Conservation (phyloP, 306 rosid genomes). For the Glycine latifolia region DNA sequence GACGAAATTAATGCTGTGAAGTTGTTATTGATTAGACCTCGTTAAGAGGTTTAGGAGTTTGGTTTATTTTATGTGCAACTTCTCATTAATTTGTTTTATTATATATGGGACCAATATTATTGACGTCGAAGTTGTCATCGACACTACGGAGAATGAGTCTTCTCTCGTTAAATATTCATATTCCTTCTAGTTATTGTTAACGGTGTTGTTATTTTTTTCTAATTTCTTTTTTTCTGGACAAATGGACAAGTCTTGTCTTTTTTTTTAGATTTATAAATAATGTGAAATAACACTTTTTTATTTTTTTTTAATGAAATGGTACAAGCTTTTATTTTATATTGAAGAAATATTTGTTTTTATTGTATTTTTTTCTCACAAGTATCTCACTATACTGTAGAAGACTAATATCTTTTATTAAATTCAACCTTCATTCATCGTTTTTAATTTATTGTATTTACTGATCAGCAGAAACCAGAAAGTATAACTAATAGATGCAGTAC, state of each 20-base stretch:
- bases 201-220: not conserved
- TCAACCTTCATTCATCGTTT: too few relatives aligned
- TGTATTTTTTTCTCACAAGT: not conserved
- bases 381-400: too few relatives aligned
- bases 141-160: constrained; percentile 43
- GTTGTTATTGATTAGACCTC: constrained; percentile 18
- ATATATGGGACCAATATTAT: not conserved
- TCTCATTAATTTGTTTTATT: not conserved
- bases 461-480: not conserved
- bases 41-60: constrained; percentile 13
- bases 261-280: not conserved
- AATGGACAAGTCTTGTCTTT: constrained; percentile 34
- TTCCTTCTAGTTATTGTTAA: constrained; percentile 20
- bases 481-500: too few relatives aligned
- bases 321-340: not conserved
- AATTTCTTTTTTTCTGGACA: constrained; percentile 13
- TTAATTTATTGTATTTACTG: too few relatives aligned
- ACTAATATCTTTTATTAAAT: too few relatives aligned
- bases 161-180: not conserved
- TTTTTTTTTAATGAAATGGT: not conserved
- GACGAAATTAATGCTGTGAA: not conserved
- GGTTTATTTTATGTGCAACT: constrained; percentile 7
- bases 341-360: not conserved
- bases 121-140: not conserved
- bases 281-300: not conserved